These are phyloP conservation scores for Sanghuangporus weigelae DNA, from an alignment of 1,284 basidiomycete genomes.

Conservation along the genomic window DNA sequence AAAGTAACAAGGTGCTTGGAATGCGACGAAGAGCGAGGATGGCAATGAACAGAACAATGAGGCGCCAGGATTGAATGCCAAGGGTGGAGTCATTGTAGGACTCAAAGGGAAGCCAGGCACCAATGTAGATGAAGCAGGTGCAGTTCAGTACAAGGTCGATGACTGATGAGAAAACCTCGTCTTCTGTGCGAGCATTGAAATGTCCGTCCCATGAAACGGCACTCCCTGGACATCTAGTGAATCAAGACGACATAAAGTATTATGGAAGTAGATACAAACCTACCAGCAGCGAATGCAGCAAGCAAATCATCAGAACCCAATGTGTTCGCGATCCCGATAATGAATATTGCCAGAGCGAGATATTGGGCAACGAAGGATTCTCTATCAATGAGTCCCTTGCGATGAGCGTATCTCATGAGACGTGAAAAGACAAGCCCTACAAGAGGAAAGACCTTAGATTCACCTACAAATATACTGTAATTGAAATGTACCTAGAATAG, in stretches of 20 bases:
- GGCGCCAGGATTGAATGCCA: constrained; percentile 67
- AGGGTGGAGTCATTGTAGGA: constrained; percentile 58
- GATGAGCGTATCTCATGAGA: constrained; percentile 79
- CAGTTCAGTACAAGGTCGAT: constrained; percentile 85
- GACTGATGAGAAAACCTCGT: constrained; percentile 84
- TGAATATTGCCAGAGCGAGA: constrained; percentile 77
- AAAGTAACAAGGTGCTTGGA: constrained; percentile 68
- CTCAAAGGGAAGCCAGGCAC: constrained; percentile 82
- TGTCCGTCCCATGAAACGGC: constrained; percentile 95
- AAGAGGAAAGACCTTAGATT: not conserved
- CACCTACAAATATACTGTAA: constrained; percentile 67
- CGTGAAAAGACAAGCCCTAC: constrained; percentile 68
- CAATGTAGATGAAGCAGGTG: constrained; percentile 86
- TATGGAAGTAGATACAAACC: constrained; percentile 23
- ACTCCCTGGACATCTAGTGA: constrained; percentile 31
- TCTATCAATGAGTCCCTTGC: constrained; percentile 76
- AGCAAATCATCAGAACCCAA: constrained; percentile 87
- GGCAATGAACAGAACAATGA: constrained; percentile 60
- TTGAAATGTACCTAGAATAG: constrained; percentile 57
- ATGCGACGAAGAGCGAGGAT: constrained; percentile 76
- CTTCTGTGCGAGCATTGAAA: constrained; percentile 82
- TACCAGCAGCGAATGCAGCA: constrained; percentile 89
- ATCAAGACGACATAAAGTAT: not conserved
- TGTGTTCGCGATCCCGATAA: constrained; percentile 72
- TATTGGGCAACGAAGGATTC: constrained; percentile 93